phyloP scores from a whole-genome alignment of 768 basidiomycete species.

The Mycena indigotica region DNA sequence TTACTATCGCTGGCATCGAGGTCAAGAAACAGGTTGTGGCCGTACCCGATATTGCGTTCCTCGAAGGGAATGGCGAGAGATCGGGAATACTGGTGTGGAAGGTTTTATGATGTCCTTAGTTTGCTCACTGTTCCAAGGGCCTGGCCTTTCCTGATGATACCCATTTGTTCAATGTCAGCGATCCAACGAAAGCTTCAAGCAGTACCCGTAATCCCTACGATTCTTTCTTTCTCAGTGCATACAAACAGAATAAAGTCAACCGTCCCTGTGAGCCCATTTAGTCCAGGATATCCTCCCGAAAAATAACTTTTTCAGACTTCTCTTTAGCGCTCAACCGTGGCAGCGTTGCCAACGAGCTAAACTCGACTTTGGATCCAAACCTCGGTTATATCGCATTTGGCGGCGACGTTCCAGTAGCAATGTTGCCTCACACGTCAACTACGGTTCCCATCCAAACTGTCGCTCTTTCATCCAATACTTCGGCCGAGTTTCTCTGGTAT shows the following conservation, averaged over 20 bases:
- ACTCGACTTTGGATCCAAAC: conserved; percentile 14
- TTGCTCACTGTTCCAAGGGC: conserved; percentile 10
- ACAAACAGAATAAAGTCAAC: conserved; percentile 19
- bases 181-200: conserved; percentile 18
- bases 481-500: conserved; percentile 20
- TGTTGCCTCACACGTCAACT: conserved; percentile 15
- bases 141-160: conserved; percentile 25
- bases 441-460: conserved; percentile 26
- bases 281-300: background rate
- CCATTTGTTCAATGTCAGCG: conserved; percentile 21
- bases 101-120: background rate
- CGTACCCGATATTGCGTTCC: conserved; percentile 15
- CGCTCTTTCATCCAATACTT: conserved; percentile 5
- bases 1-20: conserved; percentile 21
- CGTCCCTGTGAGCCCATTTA: conserved; percentile 19
- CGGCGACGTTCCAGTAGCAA: conserved; percentile 25
- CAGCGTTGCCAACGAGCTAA: conserved; percentile 7
- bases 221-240: conserved; percentile 26
- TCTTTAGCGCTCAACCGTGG: conserved; percentile 29
- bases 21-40: conserved; percentile 25
- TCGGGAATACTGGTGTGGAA: conserved; percentile 11
- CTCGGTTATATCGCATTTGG: conserved; percentile 27
- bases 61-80: conserved; percentile 25
- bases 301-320: conserved; percentile 18
- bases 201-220: conserved; percentile 21